Conservation (phyloP, 768 basidiomycete species). For the Pleurotus eryngii region DNA sequence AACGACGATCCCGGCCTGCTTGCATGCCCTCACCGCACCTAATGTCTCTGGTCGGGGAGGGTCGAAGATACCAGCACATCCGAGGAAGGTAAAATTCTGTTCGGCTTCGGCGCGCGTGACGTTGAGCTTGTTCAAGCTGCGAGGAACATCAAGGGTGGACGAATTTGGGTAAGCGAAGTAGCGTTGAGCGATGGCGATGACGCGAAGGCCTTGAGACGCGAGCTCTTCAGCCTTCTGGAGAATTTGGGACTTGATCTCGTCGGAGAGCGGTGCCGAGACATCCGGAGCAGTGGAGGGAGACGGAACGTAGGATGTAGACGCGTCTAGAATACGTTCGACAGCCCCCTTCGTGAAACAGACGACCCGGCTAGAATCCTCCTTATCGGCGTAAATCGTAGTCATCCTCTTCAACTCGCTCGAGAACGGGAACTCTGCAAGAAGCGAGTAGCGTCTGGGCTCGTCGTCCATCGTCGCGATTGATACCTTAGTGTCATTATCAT, state of each 20-base stretch:
- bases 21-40: slow-evolving; percentile 48
- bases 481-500: slow-evolving; percentile 15
- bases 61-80: slow-evolving; percentile 53
- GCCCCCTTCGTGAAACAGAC: slow-evolving; percentile 34
- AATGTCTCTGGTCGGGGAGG: slow-evolving; percentile 53
- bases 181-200: slow-evolving; percentile 34
- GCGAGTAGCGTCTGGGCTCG: slow-evolving; percentile 25
- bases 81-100: slow-evolving; percentile 45
- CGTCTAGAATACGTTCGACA: slow-evolving; percentile 48
- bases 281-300: slow-evolving; percentile 19
- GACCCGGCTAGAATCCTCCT: slow-evolving; percentile 16
- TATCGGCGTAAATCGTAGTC: slow-evolving; percentile 35
- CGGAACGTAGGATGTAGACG: slow-evolving; percentile 33
- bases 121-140: too few species aligned
- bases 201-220: slow-evolving; percentile 37
- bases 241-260: slow-evolving; percentile 19
- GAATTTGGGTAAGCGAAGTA: slow-evolving; percentile 16
- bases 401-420: slow-evolving; percentile 52
- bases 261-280: slow-evolving; percentile 23
- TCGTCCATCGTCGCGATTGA: not conserved
- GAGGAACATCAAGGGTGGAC: slow-evolving; percentile 15
- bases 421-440: slow-evolving; percentile 40
- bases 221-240: slow-evolving; percentile 27
- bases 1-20: slow-evolving; percentile 50
- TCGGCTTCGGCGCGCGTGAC: slow-evolving; percentile 41